Conservation (phyloP, 208 protist genomes). For the Acanthamoeba sp. region DNA sequence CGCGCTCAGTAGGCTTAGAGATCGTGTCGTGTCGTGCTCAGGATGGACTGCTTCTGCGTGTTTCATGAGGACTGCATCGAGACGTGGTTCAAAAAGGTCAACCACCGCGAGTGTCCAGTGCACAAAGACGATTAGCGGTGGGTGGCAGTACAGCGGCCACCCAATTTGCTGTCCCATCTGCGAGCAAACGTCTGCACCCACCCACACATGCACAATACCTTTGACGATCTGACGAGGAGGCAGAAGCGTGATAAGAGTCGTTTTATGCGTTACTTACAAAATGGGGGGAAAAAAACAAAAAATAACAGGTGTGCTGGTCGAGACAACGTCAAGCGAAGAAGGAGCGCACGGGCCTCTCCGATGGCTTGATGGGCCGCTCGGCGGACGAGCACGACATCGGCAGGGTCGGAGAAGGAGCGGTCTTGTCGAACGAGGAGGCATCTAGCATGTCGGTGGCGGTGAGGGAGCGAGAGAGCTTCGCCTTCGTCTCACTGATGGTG, state of each 20-base stretch:
- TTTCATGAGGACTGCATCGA: slow-evolving; percentile 61
- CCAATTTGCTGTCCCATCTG: too few relatives aligned
- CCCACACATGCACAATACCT: too few relatives aligned
- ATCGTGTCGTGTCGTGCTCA: neutral
- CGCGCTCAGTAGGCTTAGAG: too few relatives aligned
- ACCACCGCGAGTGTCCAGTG: slow-evolving; percentile 38
- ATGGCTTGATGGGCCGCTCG: neutral
- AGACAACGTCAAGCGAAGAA: neutral
- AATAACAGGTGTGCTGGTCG: neutral
- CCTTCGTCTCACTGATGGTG: neutral
- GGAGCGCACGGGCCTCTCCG: neutral
- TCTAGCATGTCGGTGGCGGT: neutral
- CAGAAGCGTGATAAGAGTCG: too few relatives aligned
- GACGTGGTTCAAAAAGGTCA: slow-evolving; percentile 50
- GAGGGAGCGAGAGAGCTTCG: neutral
- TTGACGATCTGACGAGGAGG: too few relatives aligned
- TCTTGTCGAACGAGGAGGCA: neutral
- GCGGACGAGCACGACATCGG: neutral
- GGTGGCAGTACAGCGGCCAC: too few relatives aligned
- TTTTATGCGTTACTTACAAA: neutral
- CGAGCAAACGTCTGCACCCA: neutral
- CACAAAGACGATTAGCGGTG: slow-evolving; percentile 15
- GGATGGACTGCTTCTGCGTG: slow-evolving; percentile 74
- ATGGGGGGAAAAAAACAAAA: neutral
- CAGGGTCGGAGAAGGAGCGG: neutral